A percentile compares a stretch with the other conserved stretches of the same genome.
phyloP scores from a whole-genome alignment of 1,284 basidiomycete species.

The Malassezia sympodialis region DNA sequence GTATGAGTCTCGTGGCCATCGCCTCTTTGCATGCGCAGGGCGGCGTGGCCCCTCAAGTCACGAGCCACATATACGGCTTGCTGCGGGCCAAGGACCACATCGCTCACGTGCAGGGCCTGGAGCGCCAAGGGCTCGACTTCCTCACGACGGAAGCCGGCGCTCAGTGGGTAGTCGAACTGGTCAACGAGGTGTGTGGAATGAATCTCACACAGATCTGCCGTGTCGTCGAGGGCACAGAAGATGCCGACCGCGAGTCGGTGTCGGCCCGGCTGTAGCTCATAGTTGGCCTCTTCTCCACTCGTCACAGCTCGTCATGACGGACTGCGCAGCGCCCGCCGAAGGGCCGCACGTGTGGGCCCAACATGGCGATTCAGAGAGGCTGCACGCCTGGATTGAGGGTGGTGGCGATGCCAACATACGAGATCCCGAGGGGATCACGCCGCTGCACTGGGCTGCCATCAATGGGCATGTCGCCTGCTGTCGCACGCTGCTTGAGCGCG shows the following conservation, averaged over 20 bases:
- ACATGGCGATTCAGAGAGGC: constrained; percentile 64
- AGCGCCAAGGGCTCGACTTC: constrained; percentile 60
- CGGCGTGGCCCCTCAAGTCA: constrained; percentile 79
- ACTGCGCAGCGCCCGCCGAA: neutral
- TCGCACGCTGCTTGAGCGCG: constrained; percentile 63
- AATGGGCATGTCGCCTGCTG: constrained; percentile 60
- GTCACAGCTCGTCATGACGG: neutral
- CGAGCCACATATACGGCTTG: constrained; percentile 83
- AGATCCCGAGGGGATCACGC: constrained; percentile 83
- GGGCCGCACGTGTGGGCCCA: constrained; percentile 70
- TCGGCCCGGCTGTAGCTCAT: constrained; percentile 3
- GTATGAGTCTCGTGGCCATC: constrained; percentile 79
- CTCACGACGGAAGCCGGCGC: constrained; percentile 79
- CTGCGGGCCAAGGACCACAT: constrained; percentile 58
- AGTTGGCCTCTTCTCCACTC: neutral
- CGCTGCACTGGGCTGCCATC: constrained; percentile 93
- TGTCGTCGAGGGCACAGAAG: constrained; percentile 32
- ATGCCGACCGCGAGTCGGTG: constrained; percentile 8
- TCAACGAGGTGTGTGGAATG: constrained; percentile 54
- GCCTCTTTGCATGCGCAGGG: constrained; percentile 78
- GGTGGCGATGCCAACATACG: constrained; percentile 67
- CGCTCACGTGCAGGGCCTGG: constrained; percentile 48
- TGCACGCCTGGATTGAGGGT: constrained; percentile 63
- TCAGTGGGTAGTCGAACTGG: constrained; percentile 76
- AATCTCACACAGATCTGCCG: constrained; percentile 19